Percentiles rank a stretch among this genome's conserved stretches.
Conservation (phyloP, 441 rosid genomes). For the California macrophylla region DNA sequence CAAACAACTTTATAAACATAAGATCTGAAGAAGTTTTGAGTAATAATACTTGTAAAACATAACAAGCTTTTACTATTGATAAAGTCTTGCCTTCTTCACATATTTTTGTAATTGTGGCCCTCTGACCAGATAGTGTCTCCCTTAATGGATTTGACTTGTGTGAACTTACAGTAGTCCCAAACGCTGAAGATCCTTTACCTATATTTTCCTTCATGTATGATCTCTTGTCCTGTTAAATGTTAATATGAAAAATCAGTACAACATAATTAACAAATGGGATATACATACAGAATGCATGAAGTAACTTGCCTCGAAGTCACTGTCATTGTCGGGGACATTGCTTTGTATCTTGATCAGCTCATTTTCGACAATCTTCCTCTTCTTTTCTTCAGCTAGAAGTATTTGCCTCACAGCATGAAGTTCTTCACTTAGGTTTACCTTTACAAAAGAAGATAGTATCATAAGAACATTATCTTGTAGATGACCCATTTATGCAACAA, state of each 20-base stretch:
- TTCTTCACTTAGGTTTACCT: slow-evolving; percentile 60
- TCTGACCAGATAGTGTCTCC: slow-evolving; percentile 56
- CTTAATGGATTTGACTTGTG: slow-evolving; percentile 51
- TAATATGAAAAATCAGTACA: slow-evolving; percentile 18
- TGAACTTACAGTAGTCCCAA: slow-evolving; percentile 30
- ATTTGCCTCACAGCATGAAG: slow-evolving; percentile 43
- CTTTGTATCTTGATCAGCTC: slow-evolving; percentile 57
- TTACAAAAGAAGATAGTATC: slow-evolving; percentile 4
- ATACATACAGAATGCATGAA: slow-evolving; percentile 9
- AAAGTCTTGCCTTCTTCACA: slow-evolving; percentile 78
- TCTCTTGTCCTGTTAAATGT: slow-evolving; percentile 39
- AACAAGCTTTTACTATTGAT: not conserved
- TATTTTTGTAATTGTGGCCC: slow-evolving; percentile 82
- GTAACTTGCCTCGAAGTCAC: slow-evolving; percentile 41
- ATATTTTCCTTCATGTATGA: slow-evolving; percentile 42
- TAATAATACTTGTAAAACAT: not conserved
- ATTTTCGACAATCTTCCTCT: slow-evolving; percentile 51
- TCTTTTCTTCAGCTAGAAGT: slow-evolving; percentile 60
- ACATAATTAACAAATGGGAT: slow-evolving; percentile 7
- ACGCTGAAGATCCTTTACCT: slow-evolving; percentile 37
- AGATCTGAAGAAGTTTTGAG: slow-evolving; percentile 2
- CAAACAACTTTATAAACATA: not conserved
- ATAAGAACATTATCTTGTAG: too few species aligned
- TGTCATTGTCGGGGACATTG: slow-evolving; percentile 44
- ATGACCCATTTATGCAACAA: too few species aligned